A percentile compares a stretch with the other conserved stretches of the same genome.
These are phyloP conservation scores for Mortierella polycephala DNA, from an alignment of 371 early-diverging fungal species.

Conservation along the genomic window DNA sequence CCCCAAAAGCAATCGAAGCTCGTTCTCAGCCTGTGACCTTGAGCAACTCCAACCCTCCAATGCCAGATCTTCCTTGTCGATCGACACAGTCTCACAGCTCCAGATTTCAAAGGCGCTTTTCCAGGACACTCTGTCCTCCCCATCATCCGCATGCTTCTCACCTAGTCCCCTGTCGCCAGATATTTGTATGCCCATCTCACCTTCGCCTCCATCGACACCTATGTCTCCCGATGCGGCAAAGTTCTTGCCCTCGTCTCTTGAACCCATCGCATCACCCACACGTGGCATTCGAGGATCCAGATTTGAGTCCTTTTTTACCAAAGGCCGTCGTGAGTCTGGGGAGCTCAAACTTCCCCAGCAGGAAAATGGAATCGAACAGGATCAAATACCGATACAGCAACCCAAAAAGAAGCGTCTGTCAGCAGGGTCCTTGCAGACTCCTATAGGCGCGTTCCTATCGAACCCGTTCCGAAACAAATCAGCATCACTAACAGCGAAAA, in stretches of 20 bases:
- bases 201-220: constrained; percentile 22
- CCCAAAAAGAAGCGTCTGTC: constrained; percentile 36
- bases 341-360: constrained; percentile 4
- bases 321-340: not conserved
- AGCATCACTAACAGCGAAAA: constrained; percentile 2
- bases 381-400: constrained; percentile 4
- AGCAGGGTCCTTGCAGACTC: constrained; percentile 24
- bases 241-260: constrained; percentile 12
- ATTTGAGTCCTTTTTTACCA: constrained; percentile 17
- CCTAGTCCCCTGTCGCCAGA: constrained; percentile 19
- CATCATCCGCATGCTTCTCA: constrained; percentile 1
- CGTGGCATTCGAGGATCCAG: constrained; percentile 7
- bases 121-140: not conserved
- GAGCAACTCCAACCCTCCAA: constrained; percentile 6
- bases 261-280: constrained; percentile 11
- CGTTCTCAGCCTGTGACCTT: constrained; percentile 4
- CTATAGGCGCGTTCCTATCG: constrained; percentile 36
- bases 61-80: not conserved
- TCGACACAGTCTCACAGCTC: constrained; percentile 12
- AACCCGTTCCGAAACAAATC: constrained; percentile 28
- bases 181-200: constrained; percentile 16
- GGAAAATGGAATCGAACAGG: not conserved
- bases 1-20: constrained; percentile 8
- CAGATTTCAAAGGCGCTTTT: constrained; percentile 8
- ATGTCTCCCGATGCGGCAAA: not conserved